Base-by-base conservation (phyloP, 1,284 basidiomycete species). In the Boletellus deceptivus region DNA sequence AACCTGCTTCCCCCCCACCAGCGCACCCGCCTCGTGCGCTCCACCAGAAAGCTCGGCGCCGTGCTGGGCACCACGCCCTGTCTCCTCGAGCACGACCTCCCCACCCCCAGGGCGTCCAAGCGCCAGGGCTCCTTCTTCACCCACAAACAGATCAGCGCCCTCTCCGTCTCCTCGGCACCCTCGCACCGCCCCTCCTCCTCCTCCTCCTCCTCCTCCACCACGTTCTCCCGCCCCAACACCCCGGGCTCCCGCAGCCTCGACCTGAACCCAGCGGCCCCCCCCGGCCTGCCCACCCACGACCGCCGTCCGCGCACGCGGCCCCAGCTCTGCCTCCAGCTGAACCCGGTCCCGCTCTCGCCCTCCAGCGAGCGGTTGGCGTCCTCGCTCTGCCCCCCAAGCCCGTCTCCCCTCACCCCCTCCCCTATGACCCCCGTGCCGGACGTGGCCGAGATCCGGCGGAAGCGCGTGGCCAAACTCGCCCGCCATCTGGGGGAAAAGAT, bases 61-160 rank as follows among this genome's bases (percentile, higher is more conserved):
- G 69, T 86, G 27, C 72, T 84, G 27, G 83, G 84, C 18, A 70
- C 76, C 3, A 79, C 79, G 1, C 81, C 83, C 0, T 71, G 71
- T 50, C 64, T 82, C 41, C 48, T 80, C 37, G 83, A 83, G 37
- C 54, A 57, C 36, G 64, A 62, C 46, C 49, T 42, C 3, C 29
- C 48, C 22, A 59, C 60, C 1, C 40, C 53, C 16, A 64, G 53
- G 51, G 50, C 53, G 10, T 55, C 60, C 22, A 71, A 63, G 39
- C 67, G 65, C 37, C 69, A 73, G 27, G 70, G 67, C 24, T 74
- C 73, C 18, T 55, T 74, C 36, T 69, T 72, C 46, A 53, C 48
- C 11, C 64, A 63, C 46, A 48, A 49, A 24, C 55, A 59, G 4
- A 11, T 46, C 9, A 51, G 56, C 18, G 56, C 56, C 29, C 34